Conservation (phyloP, 352 stramenopile species). For the Lagenidium sp. region DNA sequence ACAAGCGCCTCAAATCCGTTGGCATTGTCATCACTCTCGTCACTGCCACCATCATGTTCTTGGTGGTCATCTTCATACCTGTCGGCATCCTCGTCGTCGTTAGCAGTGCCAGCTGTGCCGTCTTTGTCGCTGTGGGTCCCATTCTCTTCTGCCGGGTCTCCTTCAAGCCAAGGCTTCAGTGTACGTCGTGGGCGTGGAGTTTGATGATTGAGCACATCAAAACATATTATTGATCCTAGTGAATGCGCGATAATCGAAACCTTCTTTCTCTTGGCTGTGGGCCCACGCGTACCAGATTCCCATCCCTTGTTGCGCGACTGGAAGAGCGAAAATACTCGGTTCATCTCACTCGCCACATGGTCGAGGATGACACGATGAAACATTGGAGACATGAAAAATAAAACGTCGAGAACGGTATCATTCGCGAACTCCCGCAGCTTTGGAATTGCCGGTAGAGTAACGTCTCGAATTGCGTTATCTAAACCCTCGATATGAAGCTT, state of each 20-base stretch:
- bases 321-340: slow-evolving; percentile 79
- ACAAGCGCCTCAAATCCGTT: slow-evolving; percentile 13
- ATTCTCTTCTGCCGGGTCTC: slow-evolving; percentile 16
- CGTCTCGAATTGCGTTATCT: slow-evolving; percentile 57
- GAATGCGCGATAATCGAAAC: slow-evolving; percentile 86
- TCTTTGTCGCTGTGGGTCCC: slow-evolving; percentile 21
- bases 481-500: slow-evolving; percentile 77
- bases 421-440: slow-evolving; percentile 90
- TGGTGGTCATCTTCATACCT: too few relatives aligned
- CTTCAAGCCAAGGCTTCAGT: too few relatives aligned
- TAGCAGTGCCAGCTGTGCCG: too few relatives aligned
- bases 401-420: slow-evolving; percentile 88
- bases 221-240: slow-evolving; percentile 88
- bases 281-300: slow-evolving; percentile 5
- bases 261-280: slow-evolving; percentile 39
- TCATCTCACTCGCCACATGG: slow-evolving; percentile 89
- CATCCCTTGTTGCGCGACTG: slow-evolving; percentile 47
- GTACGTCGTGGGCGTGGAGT: slow-evolving; percentile 17
- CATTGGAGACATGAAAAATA: slow-evolving; percentile 90
- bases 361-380: slow-evolving; percentile 90
- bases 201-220: slow-evolving; percentile 86
- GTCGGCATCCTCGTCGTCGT: not conserved
- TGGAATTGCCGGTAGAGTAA: slow-evolving; percentile 82
- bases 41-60: too few relatives aligned
- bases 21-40: slow-evolving; percentile 3